These are phyloP conservation scores for Rhodamnia argentea DNA, from an alignment of 345 rosid species.

Conservation along the genomic window DNA sequence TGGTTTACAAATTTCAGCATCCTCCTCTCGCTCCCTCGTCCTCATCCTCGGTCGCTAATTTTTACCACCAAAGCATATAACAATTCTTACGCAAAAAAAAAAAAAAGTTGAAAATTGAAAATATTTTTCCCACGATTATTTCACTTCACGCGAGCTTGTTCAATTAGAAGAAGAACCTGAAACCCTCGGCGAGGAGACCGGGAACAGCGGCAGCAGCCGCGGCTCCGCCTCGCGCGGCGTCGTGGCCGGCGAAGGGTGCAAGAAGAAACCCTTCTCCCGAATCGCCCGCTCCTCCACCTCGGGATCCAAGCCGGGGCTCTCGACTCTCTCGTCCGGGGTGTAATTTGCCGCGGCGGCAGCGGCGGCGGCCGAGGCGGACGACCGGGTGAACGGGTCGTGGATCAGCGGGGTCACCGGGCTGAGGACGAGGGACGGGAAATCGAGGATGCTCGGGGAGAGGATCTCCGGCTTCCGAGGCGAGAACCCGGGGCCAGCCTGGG, in stretches of 20 bases:
- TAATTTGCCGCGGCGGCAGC: not conserved
- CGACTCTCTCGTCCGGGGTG: not conserved
- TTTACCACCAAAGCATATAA: not conserved
- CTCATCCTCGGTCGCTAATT: not conserved
- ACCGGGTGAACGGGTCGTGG: conserved; percentile 85
- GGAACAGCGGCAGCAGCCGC: conserved; percentile 76
- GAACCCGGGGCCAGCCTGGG: conserved; percentile 35
- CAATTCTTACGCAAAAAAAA: not conserved
- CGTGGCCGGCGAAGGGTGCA: conserved; percentile 81
- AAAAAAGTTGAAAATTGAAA: not conserved
- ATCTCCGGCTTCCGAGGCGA: conserved; percentile 74
- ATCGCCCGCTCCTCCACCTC: conserved; percentile 73
- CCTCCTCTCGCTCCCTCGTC: not conserved
- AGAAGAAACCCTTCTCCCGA: conserved; percentile 75
- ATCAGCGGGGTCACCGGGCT: conserved; percentile 93
- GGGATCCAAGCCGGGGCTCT: conserved; percentile 7
- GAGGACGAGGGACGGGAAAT: conserved; percentile 70
- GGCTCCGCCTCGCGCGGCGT: conserved; percentile 82
- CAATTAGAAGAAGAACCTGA: conserved; percentile 41
- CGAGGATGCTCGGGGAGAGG: conserved; percentile 86
- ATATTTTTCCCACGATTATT: not conserved
- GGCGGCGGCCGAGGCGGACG: conserved; percentile 5
- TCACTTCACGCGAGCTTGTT: not conserved
- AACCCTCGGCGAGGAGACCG: conserved; percentile 74
- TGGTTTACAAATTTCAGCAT: not conserved